These are phyloP conservation scores for Nicotiana sylvestris DNA, from an alignment of 257 asterid species.

Conservation along the genomic window DNA sequence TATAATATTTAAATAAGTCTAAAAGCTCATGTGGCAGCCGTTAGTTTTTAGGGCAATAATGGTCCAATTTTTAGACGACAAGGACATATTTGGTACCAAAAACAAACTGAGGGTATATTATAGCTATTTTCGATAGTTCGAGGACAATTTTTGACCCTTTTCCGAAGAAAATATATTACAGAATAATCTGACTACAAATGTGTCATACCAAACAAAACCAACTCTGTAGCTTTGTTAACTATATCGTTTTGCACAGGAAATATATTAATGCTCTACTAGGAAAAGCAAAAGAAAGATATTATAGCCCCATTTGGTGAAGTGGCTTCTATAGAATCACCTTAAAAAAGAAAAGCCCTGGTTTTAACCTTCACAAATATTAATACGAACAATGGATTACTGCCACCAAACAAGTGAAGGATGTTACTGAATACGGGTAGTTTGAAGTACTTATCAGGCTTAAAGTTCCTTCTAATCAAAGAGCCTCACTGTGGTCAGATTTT, in stretches of 20 bases:
- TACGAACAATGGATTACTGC: not conserved
- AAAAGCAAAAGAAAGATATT: not conserved
- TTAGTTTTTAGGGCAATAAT: no score
- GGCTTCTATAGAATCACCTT: not conserved
- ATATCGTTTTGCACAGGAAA: not conserved
- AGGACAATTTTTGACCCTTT: no score
- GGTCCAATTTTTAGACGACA: no score
- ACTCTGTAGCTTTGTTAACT: not conserved
- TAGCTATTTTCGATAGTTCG: no score
- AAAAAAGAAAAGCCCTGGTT: not conserved
- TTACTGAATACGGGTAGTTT: not conserved
- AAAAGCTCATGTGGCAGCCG: no score
- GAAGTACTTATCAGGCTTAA: not conserved
- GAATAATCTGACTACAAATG: not conserved
- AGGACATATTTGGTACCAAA: no score
- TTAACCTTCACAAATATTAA: not conserved
- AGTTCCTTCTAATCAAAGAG: not conserved
- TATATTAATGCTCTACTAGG: not conserved
- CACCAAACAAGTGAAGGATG: not conserved
- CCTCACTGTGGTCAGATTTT: not conserved
- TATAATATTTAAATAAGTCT: no score
- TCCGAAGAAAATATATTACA: not conserved
- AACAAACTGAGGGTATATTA: no score
- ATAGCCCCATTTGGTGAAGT: not conserved
- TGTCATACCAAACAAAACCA: not conserved